phyloP scores from a whole-genome alignment of 2,329 filamentous ascomycete genomes.

The Curvularia spicifera region DNA sequence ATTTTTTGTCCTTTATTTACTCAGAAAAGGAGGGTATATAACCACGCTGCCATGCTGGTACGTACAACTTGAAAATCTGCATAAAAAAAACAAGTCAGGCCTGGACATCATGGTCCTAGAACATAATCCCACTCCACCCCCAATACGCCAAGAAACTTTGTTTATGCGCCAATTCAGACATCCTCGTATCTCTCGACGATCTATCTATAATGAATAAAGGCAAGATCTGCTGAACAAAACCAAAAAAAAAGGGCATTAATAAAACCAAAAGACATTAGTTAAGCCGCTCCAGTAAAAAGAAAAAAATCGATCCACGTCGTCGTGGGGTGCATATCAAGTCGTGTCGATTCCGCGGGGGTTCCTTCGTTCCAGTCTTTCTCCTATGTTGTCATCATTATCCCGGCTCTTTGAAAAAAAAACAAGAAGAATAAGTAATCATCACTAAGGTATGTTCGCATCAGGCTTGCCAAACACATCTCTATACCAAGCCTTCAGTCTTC shows the following conservation, averaged over 20 bases:
- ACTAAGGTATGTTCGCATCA: background rate
- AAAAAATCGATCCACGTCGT: background rate
- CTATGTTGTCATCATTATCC: no score
- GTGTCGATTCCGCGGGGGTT: background rate
- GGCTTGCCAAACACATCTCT: constrained; percentile 27
- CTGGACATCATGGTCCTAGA: no score
- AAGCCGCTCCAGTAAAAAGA: no score
- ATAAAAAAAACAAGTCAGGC: background rate
- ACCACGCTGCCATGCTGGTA: background rate
- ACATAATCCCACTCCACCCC: no score
- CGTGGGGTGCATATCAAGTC: background rate
- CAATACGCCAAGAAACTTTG: background rate
- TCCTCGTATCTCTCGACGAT: no score
- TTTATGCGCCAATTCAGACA: no score
- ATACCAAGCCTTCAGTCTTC: constrained; percentile 17
- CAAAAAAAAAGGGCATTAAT: background rate
- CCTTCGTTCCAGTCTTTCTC: no score
- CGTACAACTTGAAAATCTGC: background rate
- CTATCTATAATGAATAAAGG: no score
- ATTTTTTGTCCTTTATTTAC: background rate
- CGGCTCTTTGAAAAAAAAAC: background rate
- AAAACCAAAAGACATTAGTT: background rate
- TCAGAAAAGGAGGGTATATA: background rate
- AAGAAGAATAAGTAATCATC: background rate
- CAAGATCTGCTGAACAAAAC: background rate